phyloP scores from a whole-genome alignment of 257 asterid genomes.

The Solanum neorickii region DNA sequence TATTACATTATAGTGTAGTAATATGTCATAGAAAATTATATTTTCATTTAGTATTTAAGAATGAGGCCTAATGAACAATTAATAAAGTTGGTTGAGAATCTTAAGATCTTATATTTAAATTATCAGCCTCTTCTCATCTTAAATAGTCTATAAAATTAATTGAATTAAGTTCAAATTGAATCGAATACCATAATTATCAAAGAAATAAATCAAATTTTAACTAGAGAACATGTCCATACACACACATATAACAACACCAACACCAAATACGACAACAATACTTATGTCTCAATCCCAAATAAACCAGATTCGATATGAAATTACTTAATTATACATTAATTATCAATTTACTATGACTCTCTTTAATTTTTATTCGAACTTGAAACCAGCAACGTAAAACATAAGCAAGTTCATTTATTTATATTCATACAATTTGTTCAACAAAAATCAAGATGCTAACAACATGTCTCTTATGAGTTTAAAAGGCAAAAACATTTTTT shows the following conservation, averaged over 20 bases:
- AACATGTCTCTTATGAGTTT: not conserved
- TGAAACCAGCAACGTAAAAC: not conserved
- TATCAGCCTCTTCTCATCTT: no score
- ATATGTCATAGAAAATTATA: not conserved
- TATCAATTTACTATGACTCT: no score
- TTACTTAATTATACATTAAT: no score
- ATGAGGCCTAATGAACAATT: not conserved
- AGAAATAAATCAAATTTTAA: not conserved
- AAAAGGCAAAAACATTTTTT: not conserved
- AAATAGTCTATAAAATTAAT: not conserved
- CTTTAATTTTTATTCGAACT: fast-evolving
- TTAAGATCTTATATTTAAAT: not conserved
- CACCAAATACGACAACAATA: not conserved
- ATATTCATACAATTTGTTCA: not conserved
- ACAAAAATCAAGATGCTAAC: not conserved
- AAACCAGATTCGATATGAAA: not conserved
- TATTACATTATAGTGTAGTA: not conserved
- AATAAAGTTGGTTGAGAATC: not conserved
- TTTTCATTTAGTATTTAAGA: not conserved
- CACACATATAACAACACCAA: not conserved
- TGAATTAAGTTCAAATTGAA: not conserved
- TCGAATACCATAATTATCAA: not conserved
- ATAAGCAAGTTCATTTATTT: not conserved
- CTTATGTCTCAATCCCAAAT: not conserved
- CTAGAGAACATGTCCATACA: not conserved